Evolutionary conservation across 192 early-diverging fungal species (phyloP), one percentile per base, ranked within the genome.

Genomic region (Entophlyctis luteolus): DNA sequence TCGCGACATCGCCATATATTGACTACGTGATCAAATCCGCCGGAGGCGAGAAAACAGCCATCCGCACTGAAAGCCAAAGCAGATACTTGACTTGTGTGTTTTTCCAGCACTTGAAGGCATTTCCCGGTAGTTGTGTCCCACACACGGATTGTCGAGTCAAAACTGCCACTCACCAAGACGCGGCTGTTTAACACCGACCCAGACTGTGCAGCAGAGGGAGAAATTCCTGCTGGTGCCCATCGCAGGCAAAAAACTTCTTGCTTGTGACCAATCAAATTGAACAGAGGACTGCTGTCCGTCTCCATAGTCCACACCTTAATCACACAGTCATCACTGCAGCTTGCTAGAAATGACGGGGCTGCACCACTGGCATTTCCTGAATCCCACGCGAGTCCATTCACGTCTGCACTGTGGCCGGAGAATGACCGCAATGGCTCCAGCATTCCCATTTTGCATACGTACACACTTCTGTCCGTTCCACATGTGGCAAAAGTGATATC

Each of bases 401-500:
- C 84, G 70, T 90, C 90, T 71, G 85, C 84, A 78, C 82, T 81
- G 74, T 98, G 96, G 0, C 90, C 91, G 3, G 69, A 66, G 72
- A 88, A 92, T 28, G 81, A 84, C 62, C 79, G 81, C n/a, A 95
- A 33, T 0, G 94, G 91, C n/a, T 82, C 77, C 1, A 75, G 62
- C 20, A 72, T 75, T 20, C 87, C 89, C 23, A 93, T 84, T 47
- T 81, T 80, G 75, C 92, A 96, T 0, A 98, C 86, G 53, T 82
- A 88, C 2, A 98, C 87, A 5, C 80, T 77, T 42, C 84, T 84
- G 72, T 98, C 96, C 16, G 81, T 81, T 33, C 91, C 90, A 58
- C 89, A 91, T 0, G 91, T 91, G 3, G 96, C 94, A 82, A 96
- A 92, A 5, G 91, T 98, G 0, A 77, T 74, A 72, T 94, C 89